These are phyloP conservation scores for Aspergillus pseudotamarii DNA, from an alignment of 2,329 filamentous ascomycete species.

Conservation along the genomic window DNA sequence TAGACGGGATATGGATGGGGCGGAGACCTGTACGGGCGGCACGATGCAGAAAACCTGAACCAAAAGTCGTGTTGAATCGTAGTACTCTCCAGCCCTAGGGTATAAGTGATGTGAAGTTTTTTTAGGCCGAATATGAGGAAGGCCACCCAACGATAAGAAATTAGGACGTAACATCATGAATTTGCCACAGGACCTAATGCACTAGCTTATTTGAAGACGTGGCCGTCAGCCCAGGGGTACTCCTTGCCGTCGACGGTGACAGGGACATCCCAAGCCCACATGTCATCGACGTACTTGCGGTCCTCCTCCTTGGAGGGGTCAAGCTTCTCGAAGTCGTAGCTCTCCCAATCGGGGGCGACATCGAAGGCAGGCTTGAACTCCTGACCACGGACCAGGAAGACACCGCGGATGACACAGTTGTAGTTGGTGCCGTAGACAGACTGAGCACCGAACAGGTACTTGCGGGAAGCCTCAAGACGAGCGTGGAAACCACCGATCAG, in stretches of 20 bases:
- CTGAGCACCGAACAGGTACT: conserved; percentile 91
- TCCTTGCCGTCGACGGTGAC: conserved; percentile 80
- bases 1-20: conserved; percentile 7
- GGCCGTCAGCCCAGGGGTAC: conserved; percentile 85
- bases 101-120: conserved; percentile 3
- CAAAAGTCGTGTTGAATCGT: neutral
- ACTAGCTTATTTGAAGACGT: conserved; percentile 93
- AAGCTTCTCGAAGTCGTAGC: conserved; percentile 95
- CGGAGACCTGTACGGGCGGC: neutral
- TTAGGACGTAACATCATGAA: conserved; percentile 24
- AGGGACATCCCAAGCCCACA: conserved; percentile 92
- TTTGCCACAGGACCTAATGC: conserved; percentile 18
- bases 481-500: conserved; percentile 96
- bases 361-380: conserved; percentile 86
- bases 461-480: conserved; percentile 95
- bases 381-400: conserved; percentile 92
- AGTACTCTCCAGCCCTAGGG: neutral
- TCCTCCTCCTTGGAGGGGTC: conserved; percentile 85
- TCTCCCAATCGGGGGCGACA: conserved; percentile 95
- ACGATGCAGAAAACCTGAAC: neutral
- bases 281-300: conserved; percentile 79
- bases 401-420: conserved; percentile 88
- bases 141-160: conserved; percentile 13
- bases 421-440: conserved; percentile 90
- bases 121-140: conserved; percentile 12